A percentile compares a stretch with the other conserved stretches of the same genome.
phyloP scores from a whole-genome alignment of 1,139 yeast genomes.

The Suhomyces ambrosiae region DNA sequence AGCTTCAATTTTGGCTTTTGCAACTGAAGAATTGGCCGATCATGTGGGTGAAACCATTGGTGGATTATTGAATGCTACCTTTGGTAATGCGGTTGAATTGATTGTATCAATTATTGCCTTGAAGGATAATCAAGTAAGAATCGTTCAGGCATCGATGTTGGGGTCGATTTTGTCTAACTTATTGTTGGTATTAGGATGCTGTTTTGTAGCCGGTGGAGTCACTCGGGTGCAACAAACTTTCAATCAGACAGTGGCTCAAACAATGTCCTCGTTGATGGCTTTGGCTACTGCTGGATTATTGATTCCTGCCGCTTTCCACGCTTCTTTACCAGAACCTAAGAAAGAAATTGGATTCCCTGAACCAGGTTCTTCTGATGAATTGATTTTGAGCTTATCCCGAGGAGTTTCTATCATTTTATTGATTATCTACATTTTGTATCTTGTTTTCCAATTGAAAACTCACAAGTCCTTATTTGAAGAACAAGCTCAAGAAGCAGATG shows the following conservation, averaged over 20 bases:
- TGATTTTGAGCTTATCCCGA: constrained; percentile 76
- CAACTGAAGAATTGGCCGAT: constrained; percentile 89
- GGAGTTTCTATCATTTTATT: constrained; percentile 83
- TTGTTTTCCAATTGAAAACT: constrained; percentile 85
- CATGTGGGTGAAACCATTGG: constrained; percentile 89
- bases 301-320: constrained; percentile 95
- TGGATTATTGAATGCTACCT: constrained; percentile 91
- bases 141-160: constrained; percentile 95
- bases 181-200: constrained; percentile 89
- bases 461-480: constrained; percentile 62
- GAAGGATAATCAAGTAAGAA: constrained; percentile 80
- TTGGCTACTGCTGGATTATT: constrained; percentile 84
- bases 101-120: constrained; percentile 92
- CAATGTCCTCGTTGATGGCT: constrained; percentile 93
- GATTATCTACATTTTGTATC: constrained; percentile 73
- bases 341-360: constrained; percentile 45
- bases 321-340: constrained; percentile 59
- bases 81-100: constrained; percentile 89
- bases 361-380: constrained; percentile 44
- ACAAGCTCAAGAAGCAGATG: constrained; percentile 40
- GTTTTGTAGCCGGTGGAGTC: constrained; percentile 91
- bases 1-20: constrained; percentile 85
- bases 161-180: constrained; percentile 90
- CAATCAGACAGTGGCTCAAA: constrained; percentile 95
- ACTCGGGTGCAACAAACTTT: constrained; percentile 84